A percentile compares a stretch with the other conserved stretches of the same genome.
Evolutionary conservation across 768 basidiomycete genomes (phyloP).

Genomic region (Macrolepiota albuminosa): DNA sequence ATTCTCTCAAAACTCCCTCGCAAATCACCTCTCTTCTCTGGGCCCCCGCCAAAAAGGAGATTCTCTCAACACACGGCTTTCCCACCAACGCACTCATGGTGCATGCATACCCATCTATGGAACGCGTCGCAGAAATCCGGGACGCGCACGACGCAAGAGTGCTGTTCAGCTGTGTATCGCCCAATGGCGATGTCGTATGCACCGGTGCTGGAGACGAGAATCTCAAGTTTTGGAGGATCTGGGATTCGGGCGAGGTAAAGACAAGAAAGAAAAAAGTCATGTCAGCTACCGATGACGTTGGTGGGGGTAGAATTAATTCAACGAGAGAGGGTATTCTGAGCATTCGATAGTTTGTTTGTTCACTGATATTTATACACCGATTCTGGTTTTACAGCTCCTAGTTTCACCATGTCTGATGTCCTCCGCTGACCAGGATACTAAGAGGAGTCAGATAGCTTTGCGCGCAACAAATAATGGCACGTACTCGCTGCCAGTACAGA

Average conservation of each 20-base stretch:
- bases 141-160: conserved; percentile 94
- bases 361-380: neutral
- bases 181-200: conserved; percentile 86
- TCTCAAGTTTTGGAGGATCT: conserved; percentile 92
- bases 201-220: conserved; percentile 96
- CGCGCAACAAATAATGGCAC: conserved; percentile 22
- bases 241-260: conserved; percentile 51
- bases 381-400: neutral
- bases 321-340: conserved; percentile 47
- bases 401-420: conserved; percentile 57
- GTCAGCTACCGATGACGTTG: conserved; percentile 28
- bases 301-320: conserved; percentile 38
- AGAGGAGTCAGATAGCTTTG: neutral
- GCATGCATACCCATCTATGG: conserved; percentile 82
- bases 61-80: conserved; percentile 91
- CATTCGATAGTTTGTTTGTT: conserved; percentile 24
- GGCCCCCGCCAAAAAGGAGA: conserved; percentile 83
- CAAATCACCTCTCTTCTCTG: conserved; percentile 92
- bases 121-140: conserved; percentile 75
- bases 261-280: conserved; percentile 49
- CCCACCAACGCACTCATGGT: conserved; percentile 83
- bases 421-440: conserved; percentile 59
- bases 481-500: conserved; percentile 81
- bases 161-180: conserved; percentile 78
- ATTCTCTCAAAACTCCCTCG: conserved; percentile 80